These are phyloP conservation scores for Pelargonium myrrhifolium DNA, from an alignment of 441 rosid genomes.

Conservation along the genomic window DNA sequence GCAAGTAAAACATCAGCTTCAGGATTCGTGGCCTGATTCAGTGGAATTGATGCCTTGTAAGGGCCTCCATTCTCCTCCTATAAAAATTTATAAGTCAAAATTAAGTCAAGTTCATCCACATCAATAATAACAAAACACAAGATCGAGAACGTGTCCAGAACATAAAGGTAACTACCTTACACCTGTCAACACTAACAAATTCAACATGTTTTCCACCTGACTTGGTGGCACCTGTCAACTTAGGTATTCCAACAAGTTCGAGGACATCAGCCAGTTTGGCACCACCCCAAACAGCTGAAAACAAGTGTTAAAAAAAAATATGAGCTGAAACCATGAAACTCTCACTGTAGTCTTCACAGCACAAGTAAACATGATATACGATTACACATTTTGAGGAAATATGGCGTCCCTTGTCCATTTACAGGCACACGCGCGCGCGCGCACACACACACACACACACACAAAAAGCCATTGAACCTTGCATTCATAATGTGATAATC, in stretches of 20 bases:
- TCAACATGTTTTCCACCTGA: conserved; percentile 29
- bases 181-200: conserved; percentile 27
- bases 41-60: conserved; percentile 89
- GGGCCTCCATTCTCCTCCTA: conserved; percentile 94
- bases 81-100: neutral
- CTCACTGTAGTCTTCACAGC: neutral
- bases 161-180: conserved; percentile 17
- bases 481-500: neutral
- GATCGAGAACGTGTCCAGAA: conserved; percentile 9
- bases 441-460: too few species aligned
- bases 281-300: conserved; percentile 28
- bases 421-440: too few species aligned
- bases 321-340: too few species aligned
- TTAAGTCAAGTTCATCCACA: neutral
- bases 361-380: neutral
- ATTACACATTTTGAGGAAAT: too few species aligned
- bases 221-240: conserved; percentile 20
- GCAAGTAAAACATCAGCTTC: conserved; percentile 95
- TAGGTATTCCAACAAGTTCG: conserved; percentile 25
- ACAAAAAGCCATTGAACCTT: neutral
- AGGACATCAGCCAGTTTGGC: conserved; percentile 30
- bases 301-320: neutral
- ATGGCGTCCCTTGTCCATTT: neutral
- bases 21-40: conserved; percentile 83
- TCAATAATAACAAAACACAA: conserved; percentile 3